Conservation (phyloP, 768 basidiomycete species). For the Russula griseocarnosa region DNA sequence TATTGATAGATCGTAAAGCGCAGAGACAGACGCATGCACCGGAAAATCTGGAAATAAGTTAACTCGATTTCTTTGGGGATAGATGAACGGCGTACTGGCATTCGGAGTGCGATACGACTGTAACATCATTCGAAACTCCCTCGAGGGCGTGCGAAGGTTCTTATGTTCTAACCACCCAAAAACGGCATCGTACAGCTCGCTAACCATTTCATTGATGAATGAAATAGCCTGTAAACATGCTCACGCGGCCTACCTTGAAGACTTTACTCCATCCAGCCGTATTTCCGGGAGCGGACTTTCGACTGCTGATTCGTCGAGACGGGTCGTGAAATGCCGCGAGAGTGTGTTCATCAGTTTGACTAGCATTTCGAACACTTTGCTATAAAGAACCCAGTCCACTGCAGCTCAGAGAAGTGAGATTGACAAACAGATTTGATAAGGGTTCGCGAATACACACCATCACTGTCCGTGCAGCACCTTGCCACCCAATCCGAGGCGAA, state of each 20-base stretch:
- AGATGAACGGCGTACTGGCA: constrained; percentile 12
- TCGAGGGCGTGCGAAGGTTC: constrained; percentile 18
- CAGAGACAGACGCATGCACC: constrained; percentile 17
- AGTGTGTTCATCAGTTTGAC: constrained; percentile 42
- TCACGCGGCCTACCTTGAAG: constrained; percentile 18
- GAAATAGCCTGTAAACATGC: neutral
- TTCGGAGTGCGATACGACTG: constrained; percentile 17
- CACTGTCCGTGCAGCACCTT: constrained; percentile 36
- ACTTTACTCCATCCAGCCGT: constrained; percentile 13
- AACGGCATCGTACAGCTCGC: constrained; percentile 18
- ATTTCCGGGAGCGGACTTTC: constrained; percentile 25
- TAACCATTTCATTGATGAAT: neutral
- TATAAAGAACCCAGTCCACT: constrained; percentile 60
- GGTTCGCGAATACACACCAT: constrained; percentile 41
- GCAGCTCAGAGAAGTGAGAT: neutral
- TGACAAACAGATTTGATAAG: neutral
- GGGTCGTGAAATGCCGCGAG: constrained; percentile 31
- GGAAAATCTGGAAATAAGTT: constrained; percentile 21
- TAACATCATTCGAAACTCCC: constrained; percentile 16
- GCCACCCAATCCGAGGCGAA: constrained; percentile 23
- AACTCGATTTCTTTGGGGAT: neutral
- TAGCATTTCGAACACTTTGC: constrained; percentile 42
- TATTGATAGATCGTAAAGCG: constrained; percentile 23
- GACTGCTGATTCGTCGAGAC: constrained; percentile 33
- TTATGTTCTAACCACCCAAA: constrained; percentile 25